Percentiles rank a stretch among this genome's conserved stretches.
phyloP scores from a whole-genome alignment of 306 rosid species.

The Prunus kanzakura region DNA sequence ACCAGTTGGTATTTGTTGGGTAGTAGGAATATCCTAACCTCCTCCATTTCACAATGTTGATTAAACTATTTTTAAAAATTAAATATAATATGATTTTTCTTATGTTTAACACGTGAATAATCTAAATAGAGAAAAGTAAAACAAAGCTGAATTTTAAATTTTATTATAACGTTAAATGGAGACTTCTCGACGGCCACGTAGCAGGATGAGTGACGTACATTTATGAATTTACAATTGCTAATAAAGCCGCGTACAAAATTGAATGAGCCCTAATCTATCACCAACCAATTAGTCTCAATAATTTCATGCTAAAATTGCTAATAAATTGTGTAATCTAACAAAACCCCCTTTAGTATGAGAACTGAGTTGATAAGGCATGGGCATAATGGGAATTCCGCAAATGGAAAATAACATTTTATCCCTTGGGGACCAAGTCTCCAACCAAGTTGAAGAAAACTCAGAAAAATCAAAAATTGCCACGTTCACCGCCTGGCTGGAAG shows the following conservation, averaged over 20 bases:
- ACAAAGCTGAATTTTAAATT: too few relatives aligned
- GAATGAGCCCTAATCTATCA: too few relatives aligned
- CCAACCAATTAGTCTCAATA: background rate
- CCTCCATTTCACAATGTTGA: background rate
- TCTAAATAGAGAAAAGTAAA: too few relatives aligned
- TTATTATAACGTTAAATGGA: too few relatives aligned
- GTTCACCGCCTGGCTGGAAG: background rate
- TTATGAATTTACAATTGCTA: too few relatives aligned
- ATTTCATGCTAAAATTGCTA: too few relatives aligned
- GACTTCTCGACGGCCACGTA: too few relatives aligned
- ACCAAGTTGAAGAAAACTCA: background rate
- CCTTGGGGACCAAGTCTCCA: conserved; percentile 23
- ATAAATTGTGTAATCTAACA: background rate
- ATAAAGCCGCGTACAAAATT: background rate
- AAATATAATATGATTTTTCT: background rate
- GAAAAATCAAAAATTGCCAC: background rate
- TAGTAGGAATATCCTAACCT: background rate
- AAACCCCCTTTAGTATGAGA: background rate
- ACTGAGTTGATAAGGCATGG: conserved; percentile 1
- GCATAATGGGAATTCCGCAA: conserved; percentile 19
- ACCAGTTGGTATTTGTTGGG: background rate
- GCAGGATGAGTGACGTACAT: too few relatives aligned
- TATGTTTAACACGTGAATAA: too few relatives aligned
- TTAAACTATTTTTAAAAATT: background rate
- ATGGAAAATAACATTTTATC: background rate